Base-by-base conservation (phyloP, 2,329 filamentous ascomycete genomes). In the Cladosporium sp. region DNA sequence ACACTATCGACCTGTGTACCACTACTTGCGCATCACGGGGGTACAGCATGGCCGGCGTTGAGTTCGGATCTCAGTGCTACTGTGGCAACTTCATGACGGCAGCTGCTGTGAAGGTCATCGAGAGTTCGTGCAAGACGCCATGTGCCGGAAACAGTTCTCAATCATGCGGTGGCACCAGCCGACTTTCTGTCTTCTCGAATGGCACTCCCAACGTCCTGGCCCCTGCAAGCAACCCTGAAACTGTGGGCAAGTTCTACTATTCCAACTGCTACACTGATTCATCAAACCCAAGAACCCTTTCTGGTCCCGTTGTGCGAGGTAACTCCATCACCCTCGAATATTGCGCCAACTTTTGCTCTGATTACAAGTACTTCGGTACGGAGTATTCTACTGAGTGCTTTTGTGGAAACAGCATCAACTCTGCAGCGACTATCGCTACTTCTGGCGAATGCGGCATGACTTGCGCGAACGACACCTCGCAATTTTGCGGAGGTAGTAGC, bases 321-420 rank as follows among this genome's bases (percentile, higher is more conserved):
- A 44, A 54, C 17, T 58, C 53, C 42, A 69, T 73, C 69, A 70
- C 72, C 6, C 57, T 74, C 12, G 68, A 72, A 30, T 61, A 57
- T 50, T 74, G 71, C 55, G 65, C 65, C 1, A 52, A 55, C 36
- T 71, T 58, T 57, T 69, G 66, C 61, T 52, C 52, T 15, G 60
- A 54, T n/a, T 71, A 66, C 54, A 51, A 58, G 37, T 72, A 64
- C 54, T 72, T 70, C 41, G 71, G 70, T 18, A 58, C 68, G 19
- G 68, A 72, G 53, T 70, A 67, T 48, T 61, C 57, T 3, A 53
- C 52, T 7, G 66, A 73, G 55, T 73, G 71, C 52, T 70, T 60
- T 43, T 60, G 62, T 54, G 64, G 63, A 4, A 61, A 60, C 36
- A 56, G 38, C 20, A 50, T 65, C 20, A 52, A 37, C 6, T 39